phyloP scores from a whole-genome alignment of 352 stramenopile species.

The Phytophthora litchii region DNA sequence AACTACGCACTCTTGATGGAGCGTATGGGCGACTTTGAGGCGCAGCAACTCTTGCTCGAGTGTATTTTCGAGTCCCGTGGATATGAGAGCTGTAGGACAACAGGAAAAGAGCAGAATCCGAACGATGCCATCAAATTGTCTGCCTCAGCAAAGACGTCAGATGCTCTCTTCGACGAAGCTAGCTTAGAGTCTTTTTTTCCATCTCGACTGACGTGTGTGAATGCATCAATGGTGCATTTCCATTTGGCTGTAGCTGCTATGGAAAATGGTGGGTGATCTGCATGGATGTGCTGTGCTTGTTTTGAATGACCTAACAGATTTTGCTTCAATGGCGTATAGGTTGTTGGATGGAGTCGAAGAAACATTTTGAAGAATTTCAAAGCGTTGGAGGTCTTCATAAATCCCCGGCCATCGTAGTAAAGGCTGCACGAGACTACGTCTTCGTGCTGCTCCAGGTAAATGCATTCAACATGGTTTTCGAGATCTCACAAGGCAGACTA shows the following conservation, averaged over 20 bases:
- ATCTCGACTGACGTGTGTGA: constrained; percentile 17
- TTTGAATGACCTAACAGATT: constrained; percentile 9
- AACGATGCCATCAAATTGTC: background rate
- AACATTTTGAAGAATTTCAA: constrained; percentile 46
- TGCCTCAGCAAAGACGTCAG: background rate
- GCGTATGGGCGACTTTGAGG: constrained; percentile 44
- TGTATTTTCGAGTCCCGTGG: constrained; percentile 35
- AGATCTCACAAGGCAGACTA: background rate
- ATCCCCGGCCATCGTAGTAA: background rate
- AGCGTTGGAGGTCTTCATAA: background rate
- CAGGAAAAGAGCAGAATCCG: constrained; percentile 20
- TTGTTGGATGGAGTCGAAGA: constrained; percentile 44
- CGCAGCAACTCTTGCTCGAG: constrained; percentile 69
- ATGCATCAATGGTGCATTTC: constrained; percentile 24
- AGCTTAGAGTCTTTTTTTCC: constrained; percentile 28
- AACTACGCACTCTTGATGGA: constrained; percentile 77
- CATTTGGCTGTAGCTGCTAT: constrained; percentile 48
- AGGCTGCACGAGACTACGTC: constrained; percentile 47
- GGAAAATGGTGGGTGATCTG: constrained; percentile 45
- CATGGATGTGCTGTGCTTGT: background rate
- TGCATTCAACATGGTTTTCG: background rate
- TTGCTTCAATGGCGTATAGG: constrained; percentile 18
- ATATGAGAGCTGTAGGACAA: background rate
- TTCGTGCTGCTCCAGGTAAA: constrained; percentile 71
- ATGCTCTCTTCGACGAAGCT: constrained; percentile 26